These are phyloP conservation scores for Flaveria floridana DNA, from an alignment of 140 eudicot genomes.

Conservation along the genomic window DNA sequence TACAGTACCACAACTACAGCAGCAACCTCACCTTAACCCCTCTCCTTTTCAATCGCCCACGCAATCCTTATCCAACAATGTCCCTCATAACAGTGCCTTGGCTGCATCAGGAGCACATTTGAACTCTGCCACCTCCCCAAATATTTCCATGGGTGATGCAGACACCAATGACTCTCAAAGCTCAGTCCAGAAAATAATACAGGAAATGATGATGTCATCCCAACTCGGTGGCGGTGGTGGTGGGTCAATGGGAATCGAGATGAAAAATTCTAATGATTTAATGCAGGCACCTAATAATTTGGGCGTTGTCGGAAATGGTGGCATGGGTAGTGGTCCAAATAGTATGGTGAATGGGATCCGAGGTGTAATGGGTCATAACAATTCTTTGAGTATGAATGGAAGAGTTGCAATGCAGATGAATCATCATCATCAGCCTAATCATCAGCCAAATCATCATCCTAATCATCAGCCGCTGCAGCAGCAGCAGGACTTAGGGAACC, in stretches of 20 bases:
- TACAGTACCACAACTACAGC: slow-evolving; percentile 37
- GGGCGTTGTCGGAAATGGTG: slow-evolving; percentile 45
- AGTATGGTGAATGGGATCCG: slow-evolving; percentile 74
- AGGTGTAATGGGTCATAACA: slow-evolving; percentile 63
- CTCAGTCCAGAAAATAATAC: slow-evolving; percentile 90
- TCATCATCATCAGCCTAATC: slow-evolving; percentile 29
- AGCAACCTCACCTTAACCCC: slow-evolving; percentile 50
- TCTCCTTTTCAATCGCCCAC: slow-evolving; percentile 84
- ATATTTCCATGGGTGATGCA: slow-evolving; percentile 63
- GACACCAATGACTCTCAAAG: slow-evolving; percentile 80
- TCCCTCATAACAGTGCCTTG: slow-evolving; percentile 47
- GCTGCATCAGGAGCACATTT: slow-evolving; percentile 45
- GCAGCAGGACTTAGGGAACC: slow-evolving; percentile 76
- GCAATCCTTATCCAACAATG: slow-evolving; percentile 68
- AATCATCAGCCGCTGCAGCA: slow-evolving; percentile 45
- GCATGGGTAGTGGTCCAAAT: slow-evolving; percentile 50
- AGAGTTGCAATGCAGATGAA: slow-evolving; percentile 78
- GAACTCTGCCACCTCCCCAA: slow-evolving; percentile 61
- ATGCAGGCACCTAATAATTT: slow-evolving; percentile 40
- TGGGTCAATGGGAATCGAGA: slow-evolving; percentile 50
- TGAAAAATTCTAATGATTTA: slow-evolving; percentile 63
- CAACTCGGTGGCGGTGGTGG: slow-evolving; percentile 70
- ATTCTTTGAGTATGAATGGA: slow-evolving; percentile 68
- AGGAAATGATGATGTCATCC: slow-evolving; percentile 93
- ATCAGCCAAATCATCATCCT: slow-evolving; percentile 13